phyloP scores from a whole-genome alignment of 2,329 filamentous ascomycete species.

The Grosmannia huntii region DNA sequence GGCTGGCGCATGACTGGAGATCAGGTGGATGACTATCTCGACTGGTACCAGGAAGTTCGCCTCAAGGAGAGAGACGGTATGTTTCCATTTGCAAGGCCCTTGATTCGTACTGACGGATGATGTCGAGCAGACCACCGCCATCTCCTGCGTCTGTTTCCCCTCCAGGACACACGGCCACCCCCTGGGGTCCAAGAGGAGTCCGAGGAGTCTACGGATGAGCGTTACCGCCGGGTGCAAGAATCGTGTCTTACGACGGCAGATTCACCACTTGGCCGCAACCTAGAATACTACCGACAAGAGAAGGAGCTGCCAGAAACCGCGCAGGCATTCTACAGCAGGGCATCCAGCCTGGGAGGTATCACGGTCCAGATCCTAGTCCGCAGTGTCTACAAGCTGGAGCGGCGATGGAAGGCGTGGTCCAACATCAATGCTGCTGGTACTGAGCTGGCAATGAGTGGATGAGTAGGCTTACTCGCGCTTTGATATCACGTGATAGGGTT shows the following conservation, averaged over 20 bases:
- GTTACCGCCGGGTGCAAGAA: not conserved
- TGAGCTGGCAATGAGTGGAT: not conserved
- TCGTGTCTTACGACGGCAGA: not conserved
- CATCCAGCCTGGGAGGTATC: constrained; percentile 21
- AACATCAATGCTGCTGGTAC: not conserved
- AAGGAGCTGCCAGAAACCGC: constrained; percentile 29
- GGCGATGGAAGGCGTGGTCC: constrained; percentile 22
- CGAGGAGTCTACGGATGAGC: constrained; percentile 10
- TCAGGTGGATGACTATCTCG: constrained; percentile 62
- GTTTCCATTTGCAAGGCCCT: not conserved
- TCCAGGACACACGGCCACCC: constrained; percentile 10
- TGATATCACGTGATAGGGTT: constrained; percentile 13
- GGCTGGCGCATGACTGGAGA: constrained; percentile 35
- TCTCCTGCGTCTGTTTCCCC: constrained; percentile 21
- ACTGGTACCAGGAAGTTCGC: constrained; percentile 63
- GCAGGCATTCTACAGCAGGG: constrained; percentile 27
- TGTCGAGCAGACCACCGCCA: constrained; percentile 16
- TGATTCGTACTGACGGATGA: not conserved
- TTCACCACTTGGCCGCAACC: constrained; percentile 2
- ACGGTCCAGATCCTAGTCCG: constrained; percentile 21
- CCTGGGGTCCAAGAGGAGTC: constrained; percentile 3
- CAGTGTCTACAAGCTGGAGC: constrained; percentile 24
- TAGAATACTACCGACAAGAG: constrained; percentile 23
- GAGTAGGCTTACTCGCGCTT: not conserved
- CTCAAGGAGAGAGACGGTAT: constrained; percentile 10